Conservation (phyloP, 1,139 yeast genomes). For the Hansenula anomala region DNA sequence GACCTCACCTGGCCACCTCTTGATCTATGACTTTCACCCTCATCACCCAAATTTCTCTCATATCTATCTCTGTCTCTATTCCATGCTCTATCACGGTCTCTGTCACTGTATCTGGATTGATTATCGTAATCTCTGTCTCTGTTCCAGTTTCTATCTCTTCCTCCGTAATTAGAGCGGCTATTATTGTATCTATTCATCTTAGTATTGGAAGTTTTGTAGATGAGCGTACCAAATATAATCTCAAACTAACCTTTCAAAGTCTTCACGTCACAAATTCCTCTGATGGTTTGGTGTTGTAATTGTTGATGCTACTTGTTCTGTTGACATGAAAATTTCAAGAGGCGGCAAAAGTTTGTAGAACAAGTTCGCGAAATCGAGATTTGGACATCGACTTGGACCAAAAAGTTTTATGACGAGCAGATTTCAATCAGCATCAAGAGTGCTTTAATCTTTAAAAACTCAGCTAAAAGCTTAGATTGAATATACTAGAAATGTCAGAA, state of each 20-base stretch:
- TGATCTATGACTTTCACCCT: background rate
- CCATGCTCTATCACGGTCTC: constrained; percentile 7
- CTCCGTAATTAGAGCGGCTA: background rate
- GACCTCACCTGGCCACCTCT: background rate
- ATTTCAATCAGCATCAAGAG: too few relatives aligned
- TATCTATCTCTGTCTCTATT: constrained; percentile 10
- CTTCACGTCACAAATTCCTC: too few relatives aligned
- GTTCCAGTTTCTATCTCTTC: background rate
- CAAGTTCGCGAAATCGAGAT: too few relatives aligned
- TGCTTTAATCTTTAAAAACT: too few relatives aligned
- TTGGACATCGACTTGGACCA: too few relatives aligned
- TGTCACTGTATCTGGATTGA: constrained; percentile 2
- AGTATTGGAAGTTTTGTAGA: constrained; percentile 1
- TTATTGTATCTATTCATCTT: constrained; percentile 6
- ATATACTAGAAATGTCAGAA: too few relatives aligned
- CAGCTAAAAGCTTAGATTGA: too few relatives aligned
- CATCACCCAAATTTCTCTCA: constrained; percentile 2
- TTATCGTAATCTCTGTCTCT: background rate
- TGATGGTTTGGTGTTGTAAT: too few relatives aligned
- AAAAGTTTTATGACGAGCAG: too few relatives aligned
- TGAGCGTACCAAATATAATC: background rate
- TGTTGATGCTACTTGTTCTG: too few relatives aligned
- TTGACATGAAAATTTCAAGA: too few relatives aligned
- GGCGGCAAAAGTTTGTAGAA: too few relatives aligned
- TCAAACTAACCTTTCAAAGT: constrained; percentile 3